phyloP scores from a whole-genome alignment of 2,329 filamentous ascomycete species.

The Sporothrix sp. region DNA sequence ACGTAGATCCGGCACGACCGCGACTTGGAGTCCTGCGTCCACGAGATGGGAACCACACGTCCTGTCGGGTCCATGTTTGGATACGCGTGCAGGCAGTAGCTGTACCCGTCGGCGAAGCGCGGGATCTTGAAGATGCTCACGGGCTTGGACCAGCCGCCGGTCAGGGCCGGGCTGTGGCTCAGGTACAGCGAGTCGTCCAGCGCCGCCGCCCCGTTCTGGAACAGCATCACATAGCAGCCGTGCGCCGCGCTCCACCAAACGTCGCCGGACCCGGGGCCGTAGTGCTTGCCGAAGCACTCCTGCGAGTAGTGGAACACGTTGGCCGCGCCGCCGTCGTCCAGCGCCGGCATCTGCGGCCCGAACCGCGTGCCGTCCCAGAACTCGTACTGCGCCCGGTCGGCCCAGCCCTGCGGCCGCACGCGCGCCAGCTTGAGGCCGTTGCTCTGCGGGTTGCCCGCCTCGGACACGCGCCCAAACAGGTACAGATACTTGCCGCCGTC shows the following conservation, averaged over 20 bases:
- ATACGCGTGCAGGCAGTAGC: constrained; percentile 17
- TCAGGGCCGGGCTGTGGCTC: constrained; percentile 12
- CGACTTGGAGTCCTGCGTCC: constrained; percentile 16
- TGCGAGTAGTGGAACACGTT: constrained; percentile 15
- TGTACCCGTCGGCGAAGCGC: constrained; percentile 13
- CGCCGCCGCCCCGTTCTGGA: constrained; percentile 16
- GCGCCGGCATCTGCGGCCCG: constrained; percentile 9
- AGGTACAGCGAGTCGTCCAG: constrained; percentile 15
- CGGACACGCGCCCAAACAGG: constrained; percentile 17
- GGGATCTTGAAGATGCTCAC: constrained; percentile 13
- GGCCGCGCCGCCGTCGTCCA: constrained; percentile 13
- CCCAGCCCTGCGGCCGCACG: constrained; percentile 5
- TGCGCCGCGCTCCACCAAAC: constrained; percentile 17
- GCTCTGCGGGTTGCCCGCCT: constrained; percentile 8
- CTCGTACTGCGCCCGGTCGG: constrained; percentile 12
- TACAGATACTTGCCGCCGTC: constrained; percentile 13
- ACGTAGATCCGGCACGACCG: constrained; percentile 15
- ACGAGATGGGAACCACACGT: constrained; percentile 13
- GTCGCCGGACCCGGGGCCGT: constrained; percentile 16
- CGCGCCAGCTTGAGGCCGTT: constrained; percentile 19
- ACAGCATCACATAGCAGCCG: constrained; percentile 15
- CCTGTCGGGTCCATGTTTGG: constrained; percentile 15
- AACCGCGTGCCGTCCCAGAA: constrained; percentile 16
- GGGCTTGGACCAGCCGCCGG: constrained; percentile 14
- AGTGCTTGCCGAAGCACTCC: constrained; percentile 17